Percentiles rank a stretch among this genome's conserved stretches.
These are phyloP conservation scores for Calonectria leucothoes DNA, from an alignment of 2,329 filamentous ascomycete genomes.

Conservation along the genomic window DNA sequence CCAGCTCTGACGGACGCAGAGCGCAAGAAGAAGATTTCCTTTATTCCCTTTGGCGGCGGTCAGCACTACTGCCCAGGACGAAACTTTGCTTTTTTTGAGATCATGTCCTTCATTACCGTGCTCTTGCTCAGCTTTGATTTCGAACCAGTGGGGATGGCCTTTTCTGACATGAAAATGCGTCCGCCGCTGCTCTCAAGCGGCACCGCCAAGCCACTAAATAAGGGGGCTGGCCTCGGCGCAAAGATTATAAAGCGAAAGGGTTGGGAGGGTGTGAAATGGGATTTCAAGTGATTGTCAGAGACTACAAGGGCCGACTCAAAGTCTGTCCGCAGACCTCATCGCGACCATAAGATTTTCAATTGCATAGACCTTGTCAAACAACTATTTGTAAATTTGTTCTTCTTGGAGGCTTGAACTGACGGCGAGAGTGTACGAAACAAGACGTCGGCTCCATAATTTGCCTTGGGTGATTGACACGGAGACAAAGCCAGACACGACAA, in stretches of 20 bases:
- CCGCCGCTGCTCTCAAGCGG: constrained; percentile 31
- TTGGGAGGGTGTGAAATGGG: constrained; percentile 34
- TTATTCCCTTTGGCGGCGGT: constrained; percentile 48
- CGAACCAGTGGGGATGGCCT: constrained; percentile 28
- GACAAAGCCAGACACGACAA: no score
- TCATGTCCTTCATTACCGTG: constrained; percentile 43
- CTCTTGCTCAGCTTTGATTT: constrained; percentile 48
- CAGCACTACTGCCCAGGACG: constrained; percentile 48
- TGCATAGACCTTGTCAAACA: no score
- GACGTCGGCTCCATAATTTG: no score
- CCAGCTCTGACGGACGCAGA: constrained; percentile 18
- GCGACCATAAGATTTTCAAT: no score
- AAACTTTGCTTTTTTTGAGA: constrained; percentile 49
- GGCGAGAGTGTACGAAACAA: no score
- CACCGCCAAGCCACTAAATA: constrained; percentile 29
- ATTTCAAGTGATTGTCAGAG: constrained; percentile 31
- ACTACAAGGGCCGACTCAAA: background rate
- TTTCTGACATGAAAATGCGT: constrained; percentile 31
- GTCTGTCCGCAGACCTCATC: no score
- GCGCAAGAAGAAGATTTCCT: constrained; percentile 36
- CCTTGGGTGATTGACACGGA: no score
- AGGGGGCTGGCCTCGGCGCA: constrained; percentile 32
- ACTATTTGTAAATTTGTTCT: no score
- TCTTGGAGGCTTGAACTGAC: no score
- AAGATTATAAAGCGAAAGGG: constrained; percentile 22